Evolutionary conservation across 2,329 filamentous ascomycete genomes (phyloP).

Genomic region (Trichoderma lentiforme): DNA sequence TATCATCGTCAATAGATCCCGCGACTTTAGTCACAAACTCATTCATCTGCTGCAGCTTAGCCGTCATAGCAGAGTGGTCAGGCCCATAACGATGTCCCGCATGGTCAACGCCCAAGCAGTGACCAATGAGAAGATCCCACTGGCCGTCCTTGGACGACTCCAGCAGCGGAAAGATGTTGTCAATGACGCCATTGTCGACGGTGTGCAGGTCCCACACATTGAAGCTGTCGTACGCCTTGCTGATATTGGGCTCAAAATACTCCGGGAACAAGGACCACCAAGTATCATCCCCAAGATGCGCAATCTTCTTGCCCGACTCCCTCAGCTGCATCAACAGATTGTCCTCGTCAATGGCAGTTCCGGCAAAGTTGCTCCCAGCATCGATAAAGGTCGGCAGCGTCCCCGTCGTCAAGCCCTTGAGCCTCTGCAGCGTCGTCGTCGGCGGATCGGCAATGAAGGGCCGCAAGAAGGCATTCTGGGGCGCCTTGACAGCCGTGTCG

Average conservation of each 20-base stretch:
- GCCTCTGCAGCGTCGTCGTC: conserved; percentile 83
- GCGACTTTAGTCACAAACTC: conserved; percentile 70
- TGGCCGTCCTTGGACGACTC: conserved; percentile 59
- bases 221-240: conserved; percentile 89
- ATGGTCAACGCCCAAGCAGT: conserved; percentile 94
- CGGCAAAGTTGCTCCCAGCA: conserved; percentile 90
- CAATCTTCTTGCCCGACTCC: conserved; percentile 68
- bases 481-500: conserved; percentile 70
- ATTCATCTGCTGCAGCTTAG: conserved; percentile 92
- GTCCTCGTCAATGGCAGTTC: conserved; percentile 93
- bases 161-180: conserved; percentile 84
- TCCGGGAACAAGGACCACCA: conserved; percentile 91
- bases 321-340: conserved; percentile 65
- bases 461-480: conserved; percentile 80
- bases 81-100: conserved; percentile 95
- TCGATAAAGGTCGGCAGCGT: conserved; percentile 94
- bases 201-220: conserved; percentile 98
- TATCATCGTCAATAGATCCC: conserved; percentile 73
- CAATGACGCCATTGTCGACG: conserved; percentile 89
- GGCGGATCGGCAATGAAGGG: conserved; percentile 98
- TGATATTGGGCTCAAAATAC: conserved; percentile 87
- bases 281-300: conserved; percentile 95
- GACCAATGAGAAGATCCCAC: conserved; percentile 95
- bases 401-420: conserved; percentile 93
- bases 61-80: conserved; percentile 84